Evolutionary conservation across 2,329 filamentous ascomycete genomes (phyloP).

Genomic region (Dothiorella sarmentorum): DNA sequence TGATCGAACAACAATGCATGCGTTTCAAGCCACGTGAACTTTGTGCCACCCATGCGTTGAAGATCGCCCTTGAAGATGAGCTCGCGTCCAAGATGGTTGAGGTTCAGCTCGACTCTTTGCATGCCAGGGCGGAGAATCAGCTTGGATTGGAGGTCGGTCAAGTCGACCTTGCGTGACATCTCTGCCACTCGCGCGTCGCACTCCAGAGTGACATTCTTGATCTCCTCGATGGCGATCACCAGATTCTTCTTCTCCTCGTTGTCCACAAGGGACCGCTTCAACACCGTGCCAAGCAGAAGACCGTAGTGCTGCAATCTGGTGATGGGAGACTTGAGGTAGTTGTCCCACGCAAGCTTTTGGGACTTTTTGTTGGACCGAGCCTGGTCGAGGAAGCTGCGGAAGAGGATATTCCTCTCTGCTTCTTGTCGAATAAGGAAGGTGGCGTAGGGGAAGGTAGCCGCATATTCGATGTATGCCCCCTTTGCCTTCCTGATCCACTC

Average conservation of each 20-base stretch:
- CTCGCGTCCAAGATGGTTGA: conserved; percentile 90
- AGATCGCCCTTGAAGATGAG: conserved; percentile 86
- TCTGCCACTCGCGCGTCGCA: conserved; percentile 92
- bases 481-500: conserved; percentile 98
- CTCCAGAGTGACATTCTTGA: conserved; percentile 82
- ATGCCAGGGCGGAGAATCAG: conserved; percentile 83
- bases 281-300: conserved; percentile 75
- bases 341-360: conserved; percentile 85
- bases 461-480: conserved; percentile 86
- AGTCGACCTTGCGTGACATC: conserved; percentile 83
- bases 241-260: conserved; percentile 88
- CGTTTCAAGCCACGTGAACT: conserved; percentile 90
- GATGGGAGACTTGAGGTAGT: conserved; percentile 88
- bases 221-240: conserved; percentile 80
- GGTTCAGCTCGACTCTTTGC: conserved; percentile 77
- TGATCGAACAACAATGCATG: conserved; percentile 94
- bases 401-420: conserved; percentile 77
- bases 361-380: conserved; percentile 75
- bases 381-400: conserved; percentile 79
- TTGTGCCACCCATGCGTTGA: conserved; percentile 80
- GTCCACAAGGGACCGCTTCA: conserved; percentile 78
- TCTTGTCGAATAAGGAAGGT: conserved; percentile 81
- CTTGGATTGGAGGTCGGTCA: conserved; percentile 79
- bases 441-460: conserved; percentile 79
- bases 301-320: conserved; percentile 88